These are phyloP conservation scores for Cladosporium sp. DNA, from an alignment of 2,329 filamentous ascomycete species.

Conservation along the genomic window DNA sequence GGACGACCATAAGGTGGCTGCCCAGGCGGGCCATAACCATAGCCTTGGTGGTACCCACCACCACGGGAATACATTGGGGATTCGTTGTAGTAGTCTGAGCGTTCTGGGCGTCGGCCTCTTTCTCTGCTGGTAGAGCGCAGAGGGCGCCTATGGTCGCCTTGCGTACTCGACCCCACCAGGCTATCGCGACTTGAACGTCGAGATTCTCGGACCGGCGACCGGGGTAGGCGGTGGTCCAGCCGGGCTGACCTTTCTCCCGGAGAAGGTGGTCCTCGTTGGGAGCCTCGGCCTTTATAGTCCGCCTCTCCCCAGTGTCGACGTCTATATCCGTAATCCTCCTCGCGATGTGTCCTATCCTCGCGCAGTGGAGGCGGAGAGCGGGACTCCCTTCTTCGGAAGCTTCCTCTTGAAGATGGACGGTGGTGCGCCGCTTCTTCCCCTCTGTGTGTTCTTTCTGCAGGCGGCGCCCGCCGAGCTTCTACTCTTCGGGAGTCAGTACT, in stretches of 20 bases:
- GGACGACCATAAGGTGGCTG: conserved; percentile 55
- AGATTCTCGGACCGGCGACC: background rate
- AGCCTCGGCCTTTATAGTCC: conserved; percentile 12
- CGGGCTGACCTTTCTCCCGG: background rate
- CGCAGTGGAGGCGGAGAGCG: conserved; percentile 9
- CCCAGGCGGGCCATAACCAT: conserved; percentile 39
- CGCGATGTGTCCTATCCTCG: conserved; percentile 6
- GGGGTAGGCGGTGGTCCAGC: background rate
- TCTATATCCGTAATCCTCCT: conserved; percentile 2
- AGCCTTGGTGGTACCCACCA: conserved; percentile 23
- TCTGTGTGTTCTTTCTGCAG: conserved; percentile 18
- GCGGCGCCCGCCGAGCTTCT: conserved; percentile 14
- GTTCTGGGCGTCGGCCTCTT: conserved; percentile 10
- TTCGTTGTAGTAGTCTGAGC: background rate
- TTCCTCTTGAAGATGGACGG: background rate
- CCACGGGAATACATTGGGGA: conserved; percentile 29
- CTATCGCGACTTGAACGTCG: conserved; percentile 1
- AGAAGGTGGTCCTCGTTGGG: conserved; percentile 4
- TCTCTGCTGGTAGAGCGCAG: conserved; percentile 21
- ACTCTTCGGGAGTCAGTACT: conserved; percentile 26
- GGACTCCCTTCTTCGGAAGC: conserved; percentile 1
- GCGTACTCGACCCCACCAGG: background rate
- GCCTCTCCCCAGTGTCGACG: background rate
- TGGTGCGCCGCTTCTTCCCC: conserved; percentile 7
- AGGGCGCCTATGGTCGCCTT: background rate